phyloP scores from a whole-genome alignment of 225 moss, liverwort and hornwort genomes.

The Pseudoscleropodium purum region DNA sequence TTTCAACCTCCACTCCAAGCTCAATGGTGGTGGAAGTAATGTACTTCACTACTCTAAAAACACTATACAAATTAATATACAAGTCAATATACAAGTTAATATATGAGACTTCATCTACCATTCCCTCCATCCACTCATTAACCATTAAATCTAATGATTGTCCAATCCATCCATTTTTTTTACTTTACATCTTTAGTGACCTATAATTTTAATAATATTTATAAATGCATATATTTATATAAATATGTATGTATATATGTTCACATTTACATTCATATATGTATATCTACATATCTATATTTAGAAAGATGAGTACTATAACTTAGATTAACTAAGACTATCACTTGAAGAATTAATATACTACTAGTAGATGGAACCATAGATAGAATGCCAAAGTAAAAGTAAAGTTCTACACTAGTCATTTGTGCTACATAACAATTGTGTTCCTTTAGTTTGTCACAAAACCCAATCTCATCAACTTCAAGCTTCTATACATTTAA shows the following conservation, averaged over 20 bases:
- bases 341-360: not conserved
- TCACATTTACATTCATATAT: too few species aligned
- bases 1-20: too few species aligned
- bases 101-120: not conserved
- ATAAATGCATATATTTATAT: too few species aligned
- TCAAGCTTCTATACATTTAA: not conserved
- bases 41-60: too few species aligned
- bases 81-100: too few species aligned
- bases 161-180: not conserved
- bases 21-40: too few species aligned
- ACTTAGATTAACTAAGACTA: not conserved
- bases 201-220: not conserved
- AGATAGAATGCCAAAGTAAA: not conserved
- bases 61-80: not conserved
- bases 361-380: not conserved
- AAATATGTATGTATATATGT: too few species aligned
- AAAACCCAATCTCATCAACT: not conserved
- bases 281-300: not conserved
- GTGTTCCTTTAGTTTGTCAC: not conserved
- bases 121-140: not conserved
- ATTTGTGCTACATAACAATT: not conserved
- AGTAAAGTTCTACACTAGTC: not conserved
- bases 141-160: not conserved
- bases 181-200: not conserved
- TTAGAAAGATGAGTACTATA: not conserved